phyloP scores from a whole-genome alignment of 2,329 filamentous ascomycete genomes.

The Gnomoniopsis sp. region DNA sequence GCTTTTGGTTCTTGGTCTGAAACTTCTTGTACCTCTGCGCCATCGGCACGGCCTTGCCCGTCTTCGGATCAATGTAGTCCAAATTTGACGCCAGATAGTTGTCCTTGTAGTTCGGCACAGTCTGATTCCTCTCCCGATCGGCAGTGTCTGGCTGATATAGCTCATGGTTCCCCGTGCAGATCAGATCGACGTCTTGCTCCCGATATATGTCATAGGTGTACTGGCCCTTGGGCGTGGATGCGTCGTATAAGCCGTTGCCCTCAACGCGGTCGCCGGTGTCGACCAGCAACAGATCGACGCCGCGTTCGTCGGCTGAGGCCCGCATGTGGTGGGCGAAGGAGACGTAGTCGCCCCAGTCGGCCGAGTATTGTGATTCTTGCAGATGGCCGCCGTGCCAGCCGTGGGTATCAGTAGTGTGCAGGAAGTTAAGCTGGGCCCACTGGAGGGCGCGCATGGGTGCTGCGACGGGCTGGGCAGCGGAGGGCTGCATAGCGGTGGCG shows the following conservation, averaged over 20 bases:
- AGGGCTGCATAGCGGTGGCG: conserved; percentile 65
- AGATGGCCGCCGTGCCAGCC: conserved; percentile 95
- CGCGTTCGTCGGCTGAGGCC: conserved; percentile 71
- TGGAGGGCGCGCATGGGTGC: conserved; percentile 79
- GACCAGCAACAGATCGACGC: conserved; percentile 83
- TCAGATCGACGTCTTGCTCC: conserved; percentile 76
- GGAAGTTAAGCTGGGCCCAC: conserved; percentile 94
- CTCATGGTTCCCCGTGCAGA: conserved; percentile 92
- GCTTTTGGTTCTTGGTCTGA: conserved; percentile 82
- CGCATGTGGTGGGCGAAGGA: conserved; percentile 86
- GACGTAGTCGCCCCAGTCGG: conserved; percentile 97
- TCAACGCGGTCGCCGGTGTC: conserved; percentile 94
- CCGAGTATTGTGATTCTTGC: conserved; percentile 89
- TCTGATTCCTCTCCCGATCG: conserved; percentile 72
- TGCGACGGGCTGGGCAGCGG: conserved; percentile 70
- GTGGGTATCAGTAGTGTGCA: conserved; percentile 96
- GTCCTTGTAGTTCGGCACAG: conserved; percentile 76
- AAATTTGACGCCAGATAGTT: conserved; percentile 90
- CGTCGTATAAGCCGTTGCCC: conserved; percentile 91
- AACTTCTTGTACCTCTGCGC: conserved; percentile 85
- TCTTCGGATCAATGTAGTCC: conserved; percentile 75
- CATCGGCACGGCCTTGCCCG: conserved; percentile 69
- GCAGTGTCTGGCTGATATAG: conserved; percentile 80
- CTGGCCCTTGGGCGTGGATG: conserved; percentile 79
- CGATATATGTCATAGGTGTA: conserved; percentile 87